Evolutionary conservation across 208 protist genomes (phyloP).

Genomic region (Acanthamoeba sp.): DNA sequence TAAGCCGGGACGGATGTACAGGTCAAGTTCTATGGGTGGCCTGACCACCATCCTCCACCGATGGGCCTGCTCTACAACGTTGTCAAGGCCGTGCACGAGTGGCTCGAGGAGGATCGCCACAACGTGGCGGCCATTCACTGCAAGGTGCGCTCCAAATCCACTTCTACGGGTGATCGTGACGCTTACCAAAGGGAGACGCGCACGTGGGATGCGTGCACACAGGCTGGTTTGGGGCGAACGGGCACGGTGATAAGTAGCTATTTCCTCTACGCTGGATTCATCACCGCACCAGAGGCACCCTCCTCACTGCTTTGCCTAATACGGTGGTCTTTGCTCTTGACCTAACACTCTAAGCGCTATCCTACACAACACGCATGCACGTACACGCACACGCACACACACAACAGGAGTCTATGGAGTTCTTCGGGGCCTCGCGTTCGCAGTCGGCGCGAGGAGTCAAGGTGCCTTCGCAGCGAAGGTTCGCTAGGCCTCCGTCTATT

Average conservation of each 20-base stretch:
- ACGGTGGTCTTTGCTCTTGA: neutral
- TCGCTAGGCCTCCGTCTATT: too few relatives aligned
- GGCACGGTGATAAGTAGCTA: slow-evolving; percentile 70
- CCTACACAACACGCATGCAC: too few relatives aligned
- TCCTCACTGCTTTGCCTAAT: neutral
- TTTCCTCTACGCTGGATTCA: slow-evolving; percentile 63
- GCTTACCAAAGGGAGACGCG: neutral
- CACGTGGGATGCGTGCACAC: neutral
- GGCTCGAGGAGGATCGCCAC: slow-evolving; percentile 7
- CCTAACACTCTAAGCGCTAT: neutral
- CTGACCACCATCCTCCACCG: slow-evolving; percentile 60
- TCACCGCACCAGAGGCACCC: neutral
- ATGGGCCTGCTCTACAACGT: neutral
- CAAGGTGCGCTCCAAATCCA: slow-evolving; percentile 1
- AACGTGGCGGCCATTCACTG: slow-evolving; percentile 62
- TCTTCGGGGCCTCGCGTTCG: slow-evolving; percentile 31
- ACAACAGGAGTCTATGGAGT: slow-evolving; percentile 27
- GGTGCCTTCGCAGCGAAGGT: slow-evolving; percentile 68
- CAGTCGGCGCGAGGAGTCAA: slow-evolving; percentile 23
- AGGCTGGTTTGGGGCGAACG: slow-evolving; percentile 59
- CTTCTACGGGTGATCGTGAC: neutral
- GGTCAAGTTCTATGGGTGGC: slow-evolving; percentile 56
- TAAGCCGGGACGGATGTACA: neutral
- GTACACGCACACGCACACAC: too few relatives aligned
- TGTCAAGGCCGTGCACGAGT: slow-evolving; percentile 28